phyloP scores from a whole-genome alignment of 2,329 filamentous ascomycete genomes.

The Rhinocladiella similis region DNA sequence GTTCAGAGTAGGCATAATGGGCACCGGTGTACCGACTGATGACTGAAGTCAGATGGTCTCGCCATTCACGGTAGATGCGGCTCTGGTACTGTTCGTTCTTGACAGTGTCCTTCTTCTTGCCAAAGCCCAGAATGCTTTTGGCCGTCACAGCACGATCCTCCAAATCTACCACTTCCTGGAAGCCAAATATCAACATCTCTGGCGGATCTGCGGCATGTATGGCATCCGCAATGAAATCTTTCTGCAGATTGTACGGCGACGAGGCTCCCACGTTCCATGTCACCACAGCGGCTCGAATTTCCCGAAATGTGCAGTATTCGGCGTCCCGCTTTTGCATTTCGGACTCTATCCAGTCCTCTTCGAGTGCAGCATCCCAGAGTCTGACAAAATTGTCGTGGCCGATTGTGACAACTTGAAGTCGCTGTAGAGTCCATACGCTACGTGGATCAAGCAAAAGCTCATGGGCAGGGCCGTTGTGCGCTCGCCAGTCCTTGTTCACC shows the following conservation, averaged over 20 bases:
- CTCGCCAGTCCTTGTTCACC: conserved; percentile 92
- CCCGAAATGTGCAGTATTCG: conserved; percentile 82
- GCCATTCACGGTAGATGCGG: conserved; percentile 95
- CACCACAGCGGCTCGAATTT: conserved; percentile 76
- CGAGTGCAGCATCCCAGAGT: conserved; percentile 87
- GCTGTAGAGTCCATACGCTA: conserved; percentile 80
- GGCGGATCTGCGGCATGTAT: conserved; percentile 75
- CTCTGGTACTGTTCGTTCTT: conserved; percentile 89
- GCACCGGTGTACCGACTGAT: conserved; percentile 81
- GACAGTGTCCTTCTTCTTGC: conserved; percentile 72
- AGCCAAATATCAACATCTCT: conserved; percentile 92
- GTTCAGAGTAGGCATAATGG: conserved; percentile 75
- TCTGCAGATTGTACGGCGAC: conserved; percentile 78
- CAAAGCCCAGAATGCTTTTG: conserved; percentile 82
- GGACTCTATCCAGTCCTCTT: conserved; percentile 91
- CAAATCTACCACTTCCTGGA: conserved; percentile 96
- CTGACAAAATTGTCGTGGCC: conserved; percentile 83
- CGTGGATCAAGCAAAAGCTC: conserved; percentile 76
- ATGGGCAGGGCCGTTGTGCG: conserved; percentile 79
- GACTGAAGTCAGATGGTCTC: conserved; percentile 79
- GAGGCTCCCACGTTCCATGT: conserved; percentile 98
- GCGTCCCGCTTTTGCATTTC: conserved; percentile 82
- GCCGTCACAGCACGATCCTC: conserved; percentile 97
- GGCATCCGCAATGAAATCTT: conserved; percentile 76
- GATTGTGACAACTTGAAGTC: conserved; percentile 80